Evolutionary conservation across 768 basidiomycete genomes (phyloP), one percentile per base, ranked within the genome.

Genomic region (Kwoniella mangroviensis): DNA sequence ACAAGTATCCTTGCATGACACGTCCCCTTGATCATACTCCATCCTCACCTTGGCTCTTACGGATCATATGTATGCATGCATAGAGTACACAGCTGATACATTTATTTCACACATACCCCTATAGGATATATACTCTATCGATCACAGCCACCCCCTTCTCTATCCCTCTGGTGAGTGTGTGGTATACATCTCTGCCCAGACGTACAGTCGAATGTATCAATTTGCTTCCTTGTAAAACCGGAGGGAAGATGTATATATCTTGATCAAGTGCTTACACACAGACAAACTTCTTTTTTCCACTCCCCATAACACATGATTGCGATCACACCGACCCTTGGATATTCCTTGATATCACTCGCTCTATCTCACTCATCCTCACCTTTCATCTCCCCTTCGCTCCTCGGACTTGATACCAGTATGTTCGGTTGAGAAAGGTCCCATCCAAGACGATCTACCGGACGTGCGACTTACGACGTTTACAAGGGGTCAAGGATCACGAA

Each of bases 281-380:
- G 15, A 60, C 58, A 60, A 60, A 42, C 58, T 60, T 60, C 58
- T 60, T 60, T 58, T 57, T 58, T 60, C 22, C 24, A 11, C 24
- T 54, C n/a, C 7, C n/a, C 17, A 57, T 34, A 21, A 13, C 56
- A 24, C 26, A 24, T 19, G 19, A 49, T 49, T 13, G 45, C 45
- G 45, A 34, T 26, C 11, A 17, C 21, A 57, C 56, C 21, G 26
- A 24, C 15, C 56, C 12, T 34, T 10, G 40, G 40, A 57, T 26
- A 15, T 26, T 57, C 56, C 56, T 57, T n/a, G 24, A 55, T 7
- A 34, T 34, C 34, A 34, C 34, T 34, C 34, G 26, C 56, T 26
- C 22, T 24, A 57, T 26, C 4, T 15, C 56, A 54, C 21, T n/a
- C 19, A 21, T 54, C 24, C 52, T 6, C 53, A 17, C 26, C 26